Base-by-base conservation (phyloP, 2,329 filamentous ascomycete species). In the Ophiognomonia clavigignenti-juglandacearum region DNA sequence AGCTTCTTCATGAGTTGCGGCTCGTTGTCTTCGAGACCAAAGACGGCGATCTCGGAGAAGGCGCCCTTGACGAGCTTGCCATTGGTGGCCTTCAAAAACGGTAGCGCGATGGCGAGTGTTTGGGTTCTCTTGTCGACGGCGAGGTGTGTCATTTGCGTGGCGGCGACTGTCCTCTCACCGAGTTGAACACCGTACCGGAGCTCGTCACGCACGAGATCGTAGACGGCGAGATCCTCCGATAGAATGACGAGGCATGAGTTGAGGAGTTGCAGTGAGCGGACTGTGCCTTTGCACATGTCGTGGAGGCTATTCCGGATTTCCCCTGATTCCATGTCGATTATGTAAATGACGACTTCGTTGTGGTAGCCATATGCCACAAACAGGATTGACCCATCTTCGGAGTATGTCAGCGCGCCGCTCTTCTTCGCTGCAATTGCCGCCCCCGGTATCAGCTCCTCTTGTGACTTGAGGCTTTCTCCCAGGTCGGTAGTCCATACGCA, bases 351-450 rank as follows among this genome's bases (percentile, higher is more conserved):
- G 5, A 83, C 82, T 5, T 77, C 70, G 40, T 79, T 73, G 9
- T 68, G 61, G 24, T 69, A 68, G 26, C 75, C 77, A 54, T 74
- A 78, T 4, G 80, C 82, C 39, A 83, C 82, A 42, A 88, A 89
- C n/a, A 95, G 70, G 2, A 87, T 80, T 11, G 89, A 95, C 1
- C 88, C 88, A 61, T 96, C 90, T 53, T 88, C 81, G 0, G 90
- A 95, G 61, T 88, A 96, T 20, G 83, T 74, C 34, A 96, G 64
- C 37, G 78, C 80, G 13, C 86, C 88, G 48, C 80, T 77, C n/a
- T 61, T 34, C 14, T 62, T 53, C 13, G 58, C 54, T n/a, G 57
- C 54, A 16, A 58, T 56, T 11, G 50, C 44, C n/a, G 50, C 50
- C 6, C 56, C 55, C 10, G 63, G 62, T 11, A 70, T 52, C 8